Evolutionary conservation across 768 basidiomycete species (phyloP).

Genomic region (Panus rudis): DNA sequence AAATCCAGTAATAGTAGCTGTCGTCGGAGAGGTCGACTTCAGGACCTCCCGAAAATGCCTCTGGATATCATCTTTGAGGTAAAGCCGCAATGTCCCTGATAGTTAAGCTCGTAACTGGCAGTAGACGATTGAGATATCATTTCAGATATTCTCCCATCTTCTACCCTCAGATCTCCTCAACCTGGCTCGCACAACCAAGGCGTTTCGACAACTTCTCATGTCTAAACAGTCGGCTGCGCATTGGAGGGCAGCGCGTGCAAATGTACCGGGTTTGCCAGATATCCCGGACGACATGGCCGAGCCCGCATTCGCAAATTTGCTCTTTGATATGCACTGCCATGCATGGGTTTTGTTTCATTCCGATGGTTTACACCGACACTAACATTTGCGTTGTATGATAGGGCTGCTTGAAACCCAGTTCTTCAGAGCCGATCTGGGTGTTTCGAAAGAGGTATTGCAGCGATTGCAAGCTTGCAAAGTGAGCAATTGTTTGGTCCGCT

Average conservation of each 20-base stretch:
- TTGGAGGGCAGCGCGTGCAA: slow-evolving; percentile 20
- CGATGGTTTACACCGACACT: too few species aligned
- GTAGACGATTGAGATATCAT: too few species aligned
- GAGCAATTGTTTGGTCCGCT: too few species aligned
- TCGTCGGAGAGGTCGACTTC: neutral
- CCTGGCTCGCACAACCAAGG: slow-evolving; percentile 5
- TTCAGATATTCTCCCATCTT: slow-evolving; percentile 1
- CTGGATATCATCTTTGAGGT: slow-evolving; percentile 1
- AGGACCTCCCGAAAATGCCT: neutral
- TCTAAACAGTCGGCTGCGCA: neutral
- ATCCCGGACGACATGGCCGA: slow-evolving; percentile 21
- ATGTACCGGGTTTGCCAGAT: slow-evolving; percentile 19
- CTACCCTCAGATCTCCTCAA: slow-evolving; percentile 3
- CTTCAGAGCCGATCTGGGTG: neutral
- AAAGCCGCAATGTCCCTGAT: neutral
- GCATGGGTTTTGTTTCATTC: slow-evolving; percentile 8
- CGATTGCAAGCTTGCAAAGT: neutral
- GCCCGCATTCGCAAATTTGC: slow-evolving; percentile 22
- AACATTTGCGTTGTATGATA: neutral
- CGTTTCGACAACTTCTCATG: slow-evolving; percentile 5
- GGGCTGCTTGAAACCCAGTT: neutral
- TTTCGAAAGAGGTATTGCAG: neutral
- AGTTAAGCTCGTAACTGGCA: too few species aligned
- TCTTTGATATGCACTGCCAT: slow-evolving; percentile 27
- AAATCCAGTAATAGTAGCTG: neutral